Conservation (phyloP, 352 stramenopile genomes). For the Phytophthora pluvialis region DNA sequence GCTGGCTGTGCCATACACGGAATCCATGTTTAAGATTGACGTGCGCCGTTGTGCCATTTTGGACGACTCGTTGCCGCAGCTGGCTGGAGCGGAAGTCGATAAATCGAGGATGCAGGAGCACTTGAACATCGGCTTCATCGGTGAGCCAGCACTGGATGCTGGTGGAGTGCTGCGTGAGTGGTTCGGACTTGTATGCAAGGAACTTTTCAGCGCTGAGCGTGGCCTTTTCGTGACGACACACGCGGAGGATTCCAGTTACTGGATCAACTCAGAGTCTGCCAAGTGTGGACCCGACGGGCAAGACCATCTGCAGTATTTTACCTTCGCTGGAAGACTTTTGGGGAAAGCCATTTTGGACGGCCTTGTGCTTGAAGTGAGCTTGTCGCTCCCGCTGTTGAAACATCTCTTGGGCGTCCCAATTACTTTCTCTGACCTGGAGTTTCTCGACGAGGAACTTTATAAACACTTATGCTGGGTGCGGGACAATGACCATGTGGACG, state of each 20-base stretch:
- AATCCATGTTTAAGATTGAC: conserved; percentile 66
- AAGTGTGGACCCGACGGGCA: conserved; percentile 46
- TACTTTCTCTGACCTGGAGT: conserved; percentile 87
- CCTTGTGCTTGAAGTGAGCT: conserved; percentile 96
- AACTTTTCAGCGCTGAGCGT: conserved; percentile 75
- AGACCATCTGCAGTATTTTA: conserved; percentile 94
- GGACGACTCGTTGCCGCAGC: conserved; percentile 66
- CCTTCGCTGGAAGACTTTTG: conserved; percentile 94
- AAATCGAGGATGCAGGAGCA: conserved; percentile 58
- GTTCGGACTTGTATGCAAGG: conserved; percentile 74
- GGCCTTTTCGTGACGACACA: conserved; percentile 79
- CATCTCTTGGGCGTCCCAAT: conserved; percentile 86
- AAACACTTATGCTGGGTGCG: conserved; percentile 77
- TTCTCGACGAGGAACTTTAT: conserved; percentile 82
- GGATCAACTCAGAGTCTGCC: conserved; percentile 73
- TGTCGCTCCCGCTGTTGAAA: conserved; percentile 91
- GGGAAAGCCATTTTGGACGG: conserved; percentile 98
- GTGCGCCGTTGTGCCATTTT: conserved; percentile 64
- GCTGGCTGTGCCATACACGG: conserved; percentile 63
- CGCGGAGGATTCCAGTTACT: conserved; percentile 82
- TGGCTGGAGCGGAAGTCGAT: conserved; percentile 41
- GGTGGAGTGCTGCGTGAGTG: conserved; percentile 85
- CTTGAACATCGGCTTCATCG: conserved; percentile 78
- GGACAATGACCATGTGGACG: conserved; percentile 74
- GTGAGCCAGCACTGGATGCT: conserved; percentile 76